Conservation (phyloP, 2,329 filamentous ascomycete species). For the Helotiales sp. region DNA sequence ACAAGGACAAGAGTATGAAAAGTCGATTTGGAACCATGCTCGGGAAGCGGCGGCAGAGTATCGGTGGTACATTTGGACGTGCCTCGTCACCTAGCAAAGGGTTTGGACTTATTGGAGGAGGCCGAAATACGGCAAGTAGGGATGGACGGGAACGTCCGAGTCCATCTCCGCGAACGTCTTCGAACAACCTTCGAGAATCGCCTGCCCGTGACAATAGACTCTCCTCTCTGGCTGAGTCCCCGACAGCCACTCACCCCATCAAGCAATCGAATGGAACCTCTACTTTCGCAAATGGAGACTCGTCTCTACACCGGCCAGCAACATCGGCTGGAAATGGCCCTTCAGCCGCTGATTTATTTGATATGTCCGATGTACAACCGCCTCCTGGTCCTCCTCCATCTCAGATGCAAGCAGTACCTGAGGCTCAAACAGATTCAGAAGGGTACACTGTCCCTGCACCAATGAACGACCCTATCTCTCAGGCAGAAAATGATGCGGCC, state of each 20-base stretch:
- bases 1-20: constrained; percentile 40
- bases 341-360: constrained; percentile 36
- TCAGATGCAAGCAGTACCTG: constrained; percentile 23
- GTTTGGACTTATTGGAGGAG: constrained; percentile 55
- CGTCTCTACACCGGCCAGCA: constrained; percentile 35
- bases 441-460: constrained; percentile 73
- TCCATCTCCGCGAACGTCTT: constrained; percentile 57
- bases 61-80: constrained; percentile 59
- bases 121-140: constrained; percentile 59
- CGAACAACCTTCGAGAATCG: constrained; percentile 57
- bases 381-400: constrained; percentile 49
- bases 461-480: constrained; percentile 65
- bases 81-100: constrained; percentile 56
- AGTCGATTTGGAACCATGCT: constrained; percentile 71
- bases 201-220: constrained; percentile 45
- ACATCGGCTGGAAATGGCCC: constrained; percentile 48
- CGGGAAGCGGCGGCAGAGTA: constrained; percentile 63
- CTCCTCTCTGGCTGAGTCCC: constrained; percentile 58
- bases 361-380: constrained; percentile 52
- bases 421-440: constrained; percentile 65
- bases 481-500: constrained; percentile 66
- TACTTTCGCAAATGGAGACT: constrained; percentile 30
- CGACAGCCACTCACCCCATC: constrained; percentile 37
- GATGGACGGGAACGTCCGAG: constrained; percentile 50
- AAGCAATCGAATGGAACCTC: constrained; percentile 29